Evolutionary conservation across 345 rosid genomes (phyloP), one percentile per base, ranked within the genome.

Genomic region (Schrenkiella parvula): DNA sequence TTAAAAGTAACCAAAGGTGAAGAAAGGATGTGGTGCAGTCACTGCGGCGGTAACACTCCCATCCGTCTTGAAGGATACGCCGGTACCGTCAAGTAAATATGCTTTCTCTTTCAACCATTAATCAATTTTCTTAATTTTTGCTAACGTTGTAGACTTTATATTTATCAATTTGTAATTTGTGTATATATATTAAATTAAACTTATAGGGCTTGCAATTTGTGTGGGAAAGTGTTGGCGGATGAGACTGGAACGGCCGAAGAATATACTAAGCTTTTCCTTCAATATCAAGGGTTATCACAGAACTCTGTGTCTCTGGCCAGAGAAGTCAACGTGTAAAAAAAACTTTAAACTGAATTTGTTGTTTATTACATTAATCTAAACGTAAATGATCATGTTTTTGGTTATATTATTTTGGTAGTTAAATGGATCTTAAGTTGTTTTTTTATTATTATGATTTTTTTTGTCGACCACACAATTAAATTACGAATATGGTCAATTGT

Each of bases 1-100:
- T 22, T 35, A n/a, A 29, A 26, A 37, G 25, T 7, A 65, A 73
- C 34, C 7, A 37, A 0, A 9, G 66, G 11, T 4, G 70, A 35
- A 46, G 72, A 73, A 34, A 64, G 10, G 6, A 46, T 73, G 78
- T 73, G 72, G 72, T 65, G 78, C 18, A 43, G 72, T 73, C 78
- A 73, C 66, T 73, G 78, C 11, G 23, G 78, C 7, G 34, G 37
- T 47, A 19, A 56, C 5, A 47, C 66, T 18, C 78, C 66, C 0
- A 56, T 60, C 35, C 72, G 72, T 18, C 52, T 6, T 19, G 78
- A 56, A 56, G 78, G 78, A 19, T 37, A 14, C 13, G 22, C 1
- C 1, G 66, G 72, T 35, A 8, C 60, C 13, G 35, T 66, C 59
- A 73, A 47, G 77, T 73, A 65, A 65, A 26, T 25, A 39, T 42